phyloP scores from a whole-genome alignment of 1,284 basidiomycete species.

The Flammula alnicola region DNA sequence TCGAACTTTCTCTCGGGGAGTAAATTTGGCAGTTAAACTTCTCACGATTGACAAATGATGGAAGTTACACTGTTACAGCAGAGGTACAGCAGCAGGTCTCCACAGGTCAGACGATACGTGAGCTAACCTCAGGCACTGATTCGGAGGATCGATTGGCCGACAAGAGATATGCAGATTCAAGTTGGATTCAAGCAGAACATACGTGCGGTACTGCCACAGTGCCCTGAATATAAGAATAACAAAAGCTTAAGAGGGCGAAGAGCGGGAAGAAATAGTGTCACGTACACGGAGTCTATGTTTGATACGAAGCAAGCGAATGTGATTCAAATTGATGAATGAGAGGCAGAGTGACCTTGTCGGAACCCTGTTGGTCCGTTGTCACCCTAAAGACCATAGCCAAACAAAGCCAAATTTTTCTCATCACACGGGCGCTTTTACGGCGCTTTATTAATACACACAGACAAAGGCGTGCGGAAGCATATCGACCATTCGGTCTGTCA shows the following conservation, averaged over 20 bases:
- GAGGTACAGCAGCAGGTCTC: neutral
- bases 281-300: no score
- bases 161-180: no score
- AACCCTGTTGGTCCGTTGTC: neutral
- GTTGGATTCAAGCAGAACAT: no score
- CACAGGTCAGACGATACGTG: neutral
- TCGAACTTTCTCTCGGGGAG: neutral
- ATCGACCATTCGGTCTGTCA: constrained; percentile 1
- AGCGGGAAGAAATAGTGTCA: no score
- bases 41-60: neutral
- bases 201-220: no score
- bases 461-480: neutral
- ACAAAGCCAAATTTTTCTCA: neutral
- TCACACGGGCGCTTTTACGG: neutral
- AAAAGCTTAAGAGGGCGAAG: no score
- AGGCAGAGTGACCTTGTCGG: neutral
- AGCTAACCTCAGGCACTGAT: neutral
- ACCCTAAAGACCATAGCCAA: neutral
- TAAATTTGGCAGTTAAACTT: neutral
- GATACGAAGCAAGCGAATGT: no score
- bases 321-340: neutral
- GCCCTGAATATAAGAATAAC: no score
- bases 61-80: neutral
- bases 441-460: constrained; percentile 4
- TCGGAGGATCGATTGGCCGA: neutral